Percentiles rank a stretch among this genome's conserved stretches.
These are phyloP conservation scores for Pestalotiopsis sp. DNA, from an alignment of 2,329 filamentous ascomycete genomes.

Conservation along the genomic window DNA sequence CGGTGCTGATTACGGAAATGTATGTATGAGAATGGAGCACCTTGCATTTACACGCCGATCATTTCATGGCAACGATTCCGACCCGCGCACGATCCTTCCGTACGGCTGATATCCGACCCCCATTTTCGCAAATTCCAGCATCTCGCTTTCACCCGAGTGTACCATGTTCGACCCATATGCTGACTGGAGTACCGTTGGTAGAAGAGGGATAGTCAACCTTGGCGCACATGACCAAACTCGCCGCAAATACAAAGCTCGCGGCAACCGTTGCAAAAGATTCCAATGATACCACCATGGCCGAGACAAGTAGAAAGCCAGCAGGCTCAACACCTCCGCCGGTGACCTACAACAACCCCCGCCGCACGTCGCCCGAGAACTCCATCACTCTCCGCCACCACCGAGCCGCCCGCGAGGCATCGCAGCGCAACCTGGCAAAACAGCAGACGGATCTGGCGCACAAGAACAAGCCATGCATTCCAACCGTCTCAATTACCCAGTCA, in stretches of 20 bases:
- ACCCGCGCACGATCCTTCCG: not conserved
- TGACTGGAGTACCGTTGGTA: not conserved
- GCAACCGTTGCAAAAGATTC: not conserved
- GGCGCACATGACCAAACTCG: not conserved
- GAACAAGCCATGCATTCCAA: not conserved
- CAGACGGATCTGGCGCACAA: not conserved
- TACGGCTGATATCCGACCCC: not conserved
- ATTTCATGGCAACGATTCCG: not conserved
- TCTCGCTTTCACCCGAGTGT: not conserved
- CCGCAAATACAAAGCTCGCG: not conserved
- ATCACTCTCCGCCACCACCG: slow-evolving; percentile 51
- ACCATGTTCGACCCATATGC: not conserved
- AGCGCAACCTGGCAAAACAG: slow-evolving; percentile 20
- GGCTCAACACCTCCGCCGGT: slow-evolving; percentile 23
- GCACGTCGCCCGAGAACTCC: slow-evolving; percentile 47
- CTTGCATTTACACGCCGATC: not conserved
- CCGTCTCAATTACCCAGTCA: slow-evolving; percentile 15
- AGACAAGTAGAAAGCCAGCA: slow-evolving; percentile 20
- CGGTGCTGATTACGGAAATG: not conserved
- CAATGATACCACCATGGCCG: slow-evolving; percentile 11
- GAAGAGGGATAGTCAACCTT: not conserved
- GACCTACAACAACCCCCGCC: slow-evolving; percentile 35
- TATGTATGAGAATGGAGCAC: slow-evolving; percentile 9
- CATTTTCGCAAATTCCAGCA: not conserved
- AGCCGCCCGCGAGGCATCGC: slow-evolving; percentile 43